A percentile compares a stretch with the other conserved stretches of the same genome.
Conservation (phyloP, 306 rosid genomes). For the Rosa persica region DNA sequence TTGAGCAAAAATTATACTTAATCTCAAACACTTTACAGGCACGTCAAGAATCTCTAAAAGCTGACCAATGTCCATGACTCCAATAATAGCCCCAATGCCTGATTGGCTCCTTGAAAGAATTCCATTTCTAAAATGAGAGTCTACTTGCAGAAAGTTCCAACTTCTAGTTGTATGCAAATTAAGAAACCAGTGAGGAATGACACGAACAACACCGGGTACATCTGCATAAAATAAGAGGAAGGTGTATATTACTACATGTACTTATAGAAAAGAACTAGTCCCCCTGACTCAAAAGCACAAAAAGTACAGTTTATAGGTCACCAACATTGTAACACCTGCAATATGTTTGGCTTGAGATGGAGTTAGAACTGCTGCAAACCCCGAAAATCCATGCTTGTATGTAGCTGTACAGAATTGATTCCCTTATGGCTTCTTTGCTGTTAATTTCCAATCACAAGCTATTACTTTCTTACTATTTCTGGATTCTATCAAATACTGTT, state of each 20-base stretch:
- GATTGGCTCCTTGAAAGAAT: constrained; percentile 42
- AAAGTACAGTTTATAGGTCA: constrained; percentile 19
- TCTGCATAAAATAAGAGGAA: constrained; percentile 33
- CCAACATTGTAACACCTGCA: constrained; percentile 56
- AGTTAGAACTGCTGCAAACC: constrained; percentile 56
- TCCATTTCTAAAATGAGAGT: constrained; percentile 31
- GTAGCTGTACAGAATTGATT: constrained; percentile 60
- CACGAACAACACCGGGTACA: constrained; percentile 54
- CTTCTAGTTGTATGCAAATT: constrained; percentile 65
- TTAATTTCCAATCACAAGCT: constrained; percentile 7
- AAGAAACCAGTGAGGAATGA: constrained; percentile 48
- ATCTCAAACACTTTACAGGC: neutral
- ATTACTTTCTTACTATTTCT: neutral
- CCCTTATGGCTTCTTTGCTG: constrained; percentile 48
- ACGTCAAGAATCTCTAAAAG: constrained; percentile 2
- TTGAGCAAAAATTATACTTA: constrained; percentile 1
- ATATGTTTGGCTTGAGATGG: constrained; percentile 52
- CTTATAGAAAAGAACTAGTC: neutral
- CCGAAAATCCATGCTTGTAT: constrained; percentile 68
- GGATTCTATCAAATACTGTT: neutral
- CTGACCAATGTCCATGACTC: constrained; percentile 62
- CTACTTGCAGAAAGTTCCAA: constrained; percentile 62
- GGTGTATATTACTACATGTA: neutral
- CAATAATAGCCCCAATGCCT: constrained; percentile 53
- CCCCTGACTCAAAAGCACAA: neutral